A percentile compares a stretch with the other conserved stretches of the same genome.
Evolutionary conservation across 2,329 filamentous ascomycete species (phyloP).

Genomic region (Diaporthe humulicola): DNA sequence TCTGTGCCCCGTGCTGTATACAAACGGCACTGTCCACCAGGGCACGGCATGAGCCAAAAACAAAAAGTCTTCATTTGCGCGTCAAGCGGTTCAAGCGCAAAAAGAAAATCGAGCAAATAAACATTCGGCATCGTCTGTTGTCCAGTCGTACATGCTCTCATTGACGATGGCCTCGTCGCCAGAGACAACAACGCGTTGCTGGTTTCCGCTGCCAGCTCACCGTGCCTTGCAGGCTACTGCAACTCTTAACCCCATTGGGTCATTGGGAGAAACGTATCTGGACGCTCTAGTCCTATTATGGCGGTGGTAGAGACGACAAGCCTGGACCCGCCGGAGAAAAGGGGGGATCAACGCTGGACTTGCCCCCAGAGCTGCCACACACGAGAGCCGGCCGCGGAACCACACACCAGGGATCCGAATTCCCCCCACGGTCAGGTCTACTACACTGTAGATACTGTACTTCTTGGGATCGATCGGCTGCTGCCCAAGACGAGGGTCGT

Average conservation of each 20-base stretch:
- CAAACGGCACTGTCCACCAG: background rate
- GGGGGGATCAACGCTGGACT: slow-evolving; percentile 29
- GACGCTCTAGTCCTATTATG: slow-evolving; percentile 24
- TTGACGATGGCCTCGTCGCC: slow-evolving; percentile 24
- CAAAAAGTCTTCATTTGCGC: slow-evolving; percentile 5
- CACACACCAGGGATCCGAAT: slow-evolving; percentile 24
- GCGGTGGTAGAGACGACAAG: background rate
- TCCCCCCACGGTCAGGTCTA: background rate
- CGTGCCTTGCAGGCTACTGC: slow-evolving; percentile 34
- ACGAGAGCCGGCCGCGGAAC: slow-evolving; percentile 19
- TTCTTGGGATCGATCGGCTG: slow-evolving; percentile 24
- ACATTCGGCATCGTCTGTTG: background rate
- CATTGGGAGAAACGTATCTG: slow-evolving; percentile 22
- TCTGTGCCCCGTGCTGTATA: background rate
- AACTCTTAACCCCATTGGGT: slow-evolving; percentile 23
- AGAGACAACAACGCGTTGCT: slow-evolving; percentile 1
- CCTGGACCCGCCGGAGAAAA: slow-evolving; percentile 28
- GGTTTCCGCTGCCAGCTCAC: slow-evolving; percentile 33
- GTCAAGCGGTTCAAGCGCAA: slow-evolving; percentile 13
- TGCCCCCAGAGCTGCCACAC: slow-evolving; percentile 27
- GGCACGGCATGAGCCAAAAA: background rate
- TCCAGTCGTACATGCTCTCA: background rate
- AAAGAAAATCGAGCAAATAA: background rate
- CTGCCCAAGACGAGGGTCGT: slow-evolving; percentile 17
- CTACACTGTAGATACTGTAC: too few relatives aligned